A percentile compares a stretch with the other conserved stretches of the same genome.
Evolutionary conservation across 495 filamentous ascomycete genomes (phyloP).

Genomic region (Durotheca rogersii): DNA sequence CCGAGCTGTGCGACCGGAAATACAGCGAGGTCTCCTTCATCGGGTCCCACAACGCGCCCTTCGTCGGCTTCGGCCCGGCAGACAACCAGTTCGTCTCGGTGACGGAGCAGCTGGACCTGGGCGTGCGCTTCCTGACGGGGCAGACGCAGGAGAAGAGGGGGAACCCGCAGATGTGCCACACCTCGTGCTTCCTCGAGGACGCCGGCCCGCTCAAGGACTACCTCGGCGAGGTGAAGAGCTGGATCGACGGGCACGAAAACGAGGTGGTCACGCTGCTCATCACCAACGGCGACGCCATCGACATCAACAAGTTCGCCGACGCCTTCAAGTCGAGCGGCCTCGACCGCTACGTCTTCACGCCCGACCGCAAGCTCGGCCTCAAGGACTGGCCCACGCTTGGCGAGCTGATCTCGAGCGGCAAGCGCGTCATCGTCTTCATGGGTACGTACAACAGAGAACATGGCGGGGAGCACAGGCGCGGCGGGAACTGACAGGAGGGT

Average conservation of each 20-base stretch:
- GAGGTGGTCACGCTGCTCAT: slow-evolving; percentile 81
- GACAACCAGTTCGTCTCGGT: slow-evolving; percentile 70
- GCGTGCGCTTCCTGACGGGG: slow-evolving; percentile 79
- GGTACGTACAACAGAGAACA: slow-evolving; percentile 20
- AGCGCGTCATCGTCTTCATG: slow-evolving; percentile 43
- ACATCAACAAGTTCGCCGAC: slow-evolving; percentile 58
- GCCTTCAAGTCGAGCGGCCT: slow-evolving; percentile 64
- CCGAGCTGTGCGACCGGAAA: slow-evolving; percentile 66
- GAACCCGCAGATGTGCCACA: slow-evolving; percentile 58
- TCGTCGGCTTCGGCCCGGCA: slow-evolving; percentile 60
- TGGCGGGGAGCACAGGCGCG: not conserved
- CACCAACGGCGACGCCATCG: slow-evolving; percentile 67
- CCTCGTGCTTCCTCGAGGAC: slow-evolving; percentile 68
- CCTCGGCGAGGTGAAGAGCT: slow-evolving; percentile 60
- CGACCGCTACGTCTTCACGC: slow-evolving; percentile 61
- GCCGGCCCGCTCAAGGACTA: slow-evolving; percentile 67
- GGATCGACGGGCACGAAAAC: slow-evolving; percentile 70
- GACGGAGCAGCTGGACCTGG: slow-evolving; percentile 70
- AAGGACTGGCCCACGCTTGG: slow-evolving; percentile 75
- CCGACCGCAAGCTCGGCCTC: slow-evolving; percentile 60
- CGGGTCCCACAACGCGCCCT: slow-evolving; percentile 78
- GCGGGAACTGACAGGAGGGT: slow-evolving; percentile 4
- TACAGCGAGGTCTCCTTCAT: slow-evolving; percentile 81
- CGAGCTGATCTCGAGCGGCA: slow-evolving; percentile 62
- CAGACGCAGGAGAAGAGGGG: slow-evolving; percentile 63